phyloP scores from a whole-genome alignment of 352 stramenopile species.

The Globisporangium cystogenes region DNA sequence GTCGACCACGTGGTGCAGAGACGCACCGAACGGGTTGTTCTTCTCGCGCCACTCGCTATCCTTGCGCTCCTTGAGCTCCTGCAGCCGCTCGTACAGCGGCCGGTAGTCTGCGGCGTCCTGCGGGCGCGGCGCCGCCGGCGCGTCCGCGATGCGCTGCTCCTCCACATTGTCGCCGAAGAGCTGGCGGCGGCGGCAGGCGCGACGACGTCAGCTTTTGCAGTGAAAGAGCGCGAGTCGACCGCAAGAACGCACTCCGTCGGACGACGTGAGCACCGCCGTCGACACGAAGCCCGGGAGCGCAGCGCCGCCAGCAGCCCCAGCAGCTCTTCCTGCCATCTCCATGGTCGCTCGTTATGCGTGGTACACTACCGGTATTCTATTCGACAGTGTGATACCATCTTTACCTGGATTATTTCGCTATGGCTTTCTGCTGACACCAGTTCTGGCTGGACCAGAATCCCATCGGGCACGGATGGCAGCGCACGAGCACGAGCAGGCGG shows the following conservation, averaged over 20 bases:
- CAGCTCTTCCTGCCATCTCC: too few relatives aligned
- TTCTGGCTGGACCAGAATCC: background rate
- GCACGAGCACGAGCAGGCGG: background rate
- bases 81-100: slow-evolving; percentile 75
- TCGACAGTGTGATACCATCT: too few relatives aligned
- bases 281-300: slow-evolving; percentile 74
- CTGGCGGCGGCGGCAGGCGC: slow-evolving; percentile 19
- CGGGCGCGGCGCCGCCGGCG: slow-evolving; percentile 30
- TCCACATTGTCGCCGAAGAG: slow-evolving; percentile 86
- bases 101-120: slow-evolving; percentile 52
- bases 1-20: too few relatives aligned
- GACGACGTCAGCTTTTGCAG: too few relatives aligned
- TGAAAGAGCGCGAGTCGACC: background rate
- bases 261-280: slow-evolving; percentile 77
- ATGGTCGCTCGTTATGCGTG: slow-evolving; percentile 2
- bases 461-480: background rate
- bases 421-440: background rate
- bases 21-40: slow-evolving; percentile 81
- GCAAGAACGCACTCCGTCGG: slow-evolving; percentile 52
- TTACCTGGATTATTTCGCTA: background rate
- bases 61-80: slow-evolving; percentile 72
- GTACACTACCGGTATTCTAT: too few relatives aligned
- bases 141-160: slow-evolving; percentile 72
- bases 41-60: slow-evolving; percentile 88
- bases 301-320: background rate